Base-by-base conservation (phyloP, 371 early-diverging fungal species). In the Enterocytospora artemiae region DNA sequence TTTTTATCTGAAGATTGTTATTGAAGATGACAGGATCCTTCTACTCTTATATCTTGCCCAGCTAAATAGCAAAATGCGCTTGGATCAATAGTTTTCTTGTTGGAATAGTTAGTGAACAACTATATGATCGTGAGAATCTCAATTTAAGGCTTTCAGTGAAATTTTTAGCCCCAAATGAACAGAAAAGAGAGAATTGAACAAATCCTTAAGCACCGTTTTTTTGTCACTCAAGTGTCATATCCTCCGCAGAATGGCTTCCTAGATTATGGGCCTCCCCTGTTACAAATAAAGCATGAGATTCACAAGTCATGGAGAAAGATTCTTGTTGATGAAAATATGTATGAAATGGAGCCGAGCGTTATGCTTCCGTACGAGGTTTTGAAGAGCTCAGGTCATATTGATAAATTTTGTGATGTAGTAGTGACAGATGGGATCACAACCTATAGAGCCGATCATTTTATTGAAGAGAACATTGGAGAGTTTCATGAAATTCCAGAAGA, bases 361-460 rank as follows among this genome's bases (percentile, higher is more conserved):
- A 85, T 95, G 80, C 93, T 94, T 25, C 94, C 94, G 2, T 84
- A 89, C 63, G 87, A 89, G 39, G 97, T 98, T 31, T 81, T 98
- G 39, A 93, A 96, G 82, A 89, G 93, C 24, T 92, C 93, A 39
- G 99, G 99, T 48, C 99, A 98, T 82, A 96, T 96, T 18, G 99
- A 94, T 49, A 89, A 90, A 70, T 98, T 98, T 79, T 85, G 90
- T 56, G 99, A 98, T 82, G 90, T 88, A 83, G 91, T 96, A 89
- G 86, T 88, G 78, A 65, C 69, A 48, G 96, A 94, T 80, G 91
- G 93, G 59, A 91, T 92, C 59, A 87, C 90, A 63, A 50, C 51
- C 5, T 91, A 87, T 84, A 85, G 99, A 67, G 96, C 94, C 34
- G 99, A 98, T 81, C 99, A 98, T 77, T 81, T 93, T 60, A 85